Percentiles rank a stretch among this genome's conserved stretches.
Conservation (phyloP, 768 basidiomycete species). For the Hypsizygus marmoreus region DNA sequence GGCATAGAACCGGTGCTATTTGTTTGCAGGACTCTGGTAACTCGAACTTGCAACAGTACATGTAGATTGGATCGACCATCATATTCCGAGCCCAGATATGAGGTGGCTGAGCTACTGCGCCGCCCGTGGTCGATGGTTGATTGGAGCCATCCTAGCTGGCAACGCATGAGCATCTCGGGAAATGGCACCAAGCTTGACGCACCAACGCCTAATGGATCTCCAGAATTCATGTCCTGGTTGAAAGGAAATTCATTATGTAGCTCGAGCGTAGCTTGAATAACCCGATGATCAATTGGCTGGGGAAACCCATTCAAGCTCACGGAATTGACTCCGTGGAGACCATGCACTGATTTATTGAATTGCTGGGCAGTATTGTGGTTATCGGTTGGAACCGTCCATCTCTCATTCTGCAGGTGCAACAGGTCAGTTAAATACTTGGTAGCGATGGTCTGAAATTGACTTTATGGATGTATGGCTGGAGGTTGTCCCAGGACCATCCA, state of each 20-base stretch:
- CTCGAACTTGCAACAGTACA: slow-evolving; percentile 4
- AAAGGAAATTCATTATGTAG: slow-evolving; percentile 36
- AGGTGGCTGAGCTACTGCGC: slow-evolving; percentile 24
- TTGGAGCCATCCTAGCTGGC: slow-evolving; percentile 19
- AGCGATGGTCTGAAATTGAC: neutral
- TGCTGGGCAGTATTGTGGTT: slow-evolving; percentile 28
- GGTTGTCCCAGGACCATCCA: slow-evolving; percentile 30
- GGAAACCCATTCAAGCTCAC: slow-evolving; percentile 26
- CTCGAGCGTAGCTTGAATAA: slow-evolving; percentile 33
- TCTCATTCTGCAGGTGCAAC: slow-evolving; percentile 25
- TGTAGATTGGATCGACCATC: slow-evolving; percentile 7
- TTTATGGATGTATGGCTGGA: slow-evolving; percentile 10
- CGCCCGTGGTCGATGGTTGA: slow-evolving; percentile 17
- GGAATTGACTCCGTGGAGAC: slow-evolving; percentile 24
- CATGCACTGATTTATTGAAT: slow-evolving; percentile 29
- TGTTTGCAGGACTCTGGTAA: slow-evolving; percentile 8
- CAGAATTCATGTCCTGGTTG: slow-evolving; percentile 43
- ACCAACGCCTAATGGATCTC: slow-evolving; percentile 41
- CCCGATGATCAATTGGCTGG: slow-evolving; percentile 27
- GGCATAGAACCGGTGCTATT: neutral
- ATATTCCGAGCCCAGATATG: slow-evolving; percentile 18
- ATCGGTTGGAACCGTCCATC: slow-evolving; percentile 25
- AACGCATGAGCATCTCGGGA: slow-evolving; percentile 5
- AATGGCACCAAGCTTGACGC: slow-evolving; percentile 19
- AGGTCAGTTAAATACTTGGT: too few relatives aligned